phyloP scores from a whole-genome alignment of 371 early-diverging fungal species.

The Apophysomyces sp. region DNA sequence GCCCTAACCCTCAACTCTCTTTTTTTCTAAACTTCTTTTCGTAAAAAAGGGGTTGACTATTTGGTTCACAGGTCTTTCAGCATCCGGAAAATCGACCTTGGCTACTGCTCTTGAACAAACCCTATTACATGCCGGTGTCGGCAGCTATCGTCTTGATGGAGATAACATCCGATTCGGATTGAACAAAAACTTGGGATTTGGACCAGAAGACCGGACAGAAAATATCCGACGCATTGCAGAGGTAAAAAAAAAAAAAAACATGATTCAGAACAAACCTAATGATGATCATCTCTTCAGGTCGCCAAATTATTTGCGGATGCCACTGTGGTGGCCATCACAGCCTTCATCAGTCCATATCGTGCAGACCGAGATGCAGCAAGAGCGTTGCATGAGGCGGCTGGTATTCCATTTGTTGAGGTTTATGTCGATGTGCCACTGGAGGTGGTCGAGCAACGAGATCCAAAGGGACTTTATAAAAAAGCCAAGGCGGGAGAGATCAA shows the following conservation, averaged over 20 bases:
- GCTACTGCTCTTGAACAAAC: conserved; percentile 89
- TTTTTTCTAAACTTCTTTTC: background rate
- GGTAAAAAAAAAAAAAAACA: conserved; percentile 35
- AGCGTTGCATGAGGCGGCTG: conserved; percentile 71
- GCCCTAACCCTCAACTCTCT: background rate
- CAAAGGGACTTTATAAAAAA: conserved; percentile 96
- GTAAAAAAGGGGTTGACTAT: conserved; percentile 83
- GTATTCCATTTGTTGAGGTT: conserved; percentile 81
- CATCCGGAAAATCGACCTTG: conserved; percentile 91
- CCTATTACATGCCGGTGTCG: conserved; percentile 69
- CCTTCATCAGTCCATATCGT: conserved; percentile 89
- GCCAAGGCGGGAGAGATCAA: conserved; percentile 92
- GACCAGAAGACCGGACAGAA: conserved; percentile 88
- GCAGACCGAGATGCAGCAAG: conserved; percentile 84
- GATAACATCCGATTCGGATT: conserved; percentile 95
- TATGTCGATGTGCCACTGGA: conserved; percentile 86
- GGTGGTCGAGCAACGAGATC: conserved; percentile 90
- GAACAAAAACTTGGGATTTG: conserved; percentile 92
- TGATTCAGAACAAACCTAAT: background rate
- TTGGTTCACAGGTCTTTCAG: conserved; percentile 95
- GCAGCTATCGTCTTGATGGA: conserved; percentile 90
- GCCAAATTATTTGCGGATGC: conserved; percentile 91
- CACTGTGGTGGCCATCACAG: conserved; percentile 78
- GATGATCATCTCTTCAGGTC: conserved; percentile 42
- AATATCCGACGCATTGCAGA: conserved; percentile 94